Base-by-base conservation (phyloP, 306 rosid species). In the Bauhinia variegata region DNA sequence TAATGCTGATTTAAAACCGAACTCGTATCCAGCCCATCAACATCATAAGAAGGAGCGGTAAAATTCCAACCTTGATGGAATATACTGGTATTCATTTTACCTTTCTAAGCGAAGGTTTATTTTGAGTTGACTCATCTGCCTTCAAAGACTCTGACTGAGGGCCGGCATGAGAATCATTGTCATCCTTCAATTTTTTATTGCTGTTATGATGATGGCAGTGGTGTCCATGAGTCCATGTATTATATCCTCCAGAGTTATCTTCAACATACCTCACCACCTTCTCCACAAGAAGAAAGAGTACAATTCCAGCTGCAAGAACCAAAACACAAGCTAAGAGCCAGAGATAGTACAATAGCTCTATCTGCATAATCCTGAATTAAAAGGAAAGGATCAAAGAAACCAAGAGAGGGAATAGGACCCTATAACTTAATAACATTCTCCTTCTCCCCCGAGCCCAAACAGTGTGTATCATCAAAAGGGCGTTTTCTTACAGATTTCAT, bases 251-350 rank as follows among this genome's bases (percentile, higher is more conserved):
- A 38, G 95, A 89, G 68, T 93, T 86, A 32, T 84, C 96, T 71
- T 93, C 97, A 44, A 86, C 90, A 73, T 89, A 93, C 82, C 96
- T 93, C 70, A 93, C 96, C 51, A 81, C 3, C 89, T 92, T 92
- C 85, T 93, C 97, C 65, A 93, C 95, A 43, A 92, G 80, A 83
- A 93, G 98, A 81, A 93, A 93, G 44, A 93, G 76, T 61, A 88
- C 91, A 72, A 93, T 89, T 68, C 98, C 98, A 79, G 87, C 98
- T 92, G 91, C 79, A 78, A 78, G 59, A 75, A 69, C 42, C 54
- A 58, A 18, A 30, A 54, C 41, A 73, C 52, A 61, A 36, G 54
- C 18, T 51, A 61, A 81, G 59, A 60, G 62, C 47, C 39, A 63
- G 67, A 46, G 57, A 63, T 60, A 4, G 28, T 23, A 23, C 30